These are phyloP conservation scores for Clitopilus hobsonii DNA, from an alignment of 768 basidiomycete genomes.

Conservation along the genomic window DNA sequence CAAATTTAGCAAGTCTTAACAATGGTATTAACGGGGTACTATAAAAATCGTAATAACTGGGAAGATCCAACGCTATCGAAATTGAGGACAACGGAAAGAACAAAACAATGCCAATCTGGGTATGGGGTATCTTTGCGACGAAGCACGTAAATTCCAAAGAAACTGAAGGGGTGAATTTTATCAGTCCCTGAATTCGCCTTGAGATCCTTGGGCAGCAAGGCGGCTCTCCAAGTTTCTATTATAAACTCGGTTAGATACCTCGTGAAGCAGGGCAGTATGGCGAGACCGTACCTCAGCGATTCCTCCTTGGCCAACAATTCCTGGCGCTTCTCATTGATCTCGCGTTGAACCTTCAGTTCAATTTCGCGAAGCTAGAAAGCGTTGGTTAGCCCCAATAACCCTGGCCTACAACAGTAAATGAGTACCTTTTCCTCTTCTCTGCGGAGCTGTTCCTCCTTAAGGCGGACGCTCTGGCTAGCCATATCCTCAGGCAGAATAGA, in stretches of 20 bases:
- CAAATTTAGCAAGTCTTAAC: neutral
- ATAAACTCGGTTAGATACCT: neutral
- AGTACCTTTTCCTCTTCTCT: conserved; percentile 91
- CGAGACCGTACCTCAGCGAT: conserved; percentile 63
- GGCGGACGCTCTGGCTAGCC: conserved; percentile 92
- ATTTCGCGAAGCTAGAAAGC: conserved; percentile 80
- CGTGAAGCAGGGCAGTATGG: conserved; percentile 2
- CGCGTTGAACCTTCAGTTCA: conserved; percentile 95
- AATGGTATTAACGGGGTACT: conserved; percentile 1
- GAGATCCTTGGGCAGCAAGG: conserved; percentile 83
- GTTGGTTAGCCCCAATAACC: conserved; percentile 6
- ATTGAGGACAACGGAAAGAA: neutral
- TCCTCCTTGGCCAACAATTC: conserved; percentile 96
- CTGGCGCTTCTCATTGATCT: conserved; percentile 97
- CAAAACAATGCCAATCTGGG: neutral
- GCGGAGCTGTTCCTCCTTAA: conserved; percentile 98
- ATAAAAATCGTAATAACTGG: neutral
- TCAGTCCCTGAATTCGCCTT: conserved; percentile 73
- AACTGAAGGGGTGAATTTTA: conserved; percentile 5
- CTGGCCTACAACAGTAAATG: neutral
- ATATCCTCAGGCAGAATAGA: conserved; percentile 95
- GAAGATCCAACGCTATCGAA: neutral
- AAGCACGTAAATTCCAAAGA: conserved; percentile 3
- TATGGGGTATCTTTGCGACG: conserved; percentile 15
- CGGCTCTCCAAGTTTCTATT: conserved; percentile 84